Percentiles rank a stretch among this genome's conserved stretches.
Conservation (phyloP, 164 flowering plant genomes). For the Chimonanthus praecox region DNA sequence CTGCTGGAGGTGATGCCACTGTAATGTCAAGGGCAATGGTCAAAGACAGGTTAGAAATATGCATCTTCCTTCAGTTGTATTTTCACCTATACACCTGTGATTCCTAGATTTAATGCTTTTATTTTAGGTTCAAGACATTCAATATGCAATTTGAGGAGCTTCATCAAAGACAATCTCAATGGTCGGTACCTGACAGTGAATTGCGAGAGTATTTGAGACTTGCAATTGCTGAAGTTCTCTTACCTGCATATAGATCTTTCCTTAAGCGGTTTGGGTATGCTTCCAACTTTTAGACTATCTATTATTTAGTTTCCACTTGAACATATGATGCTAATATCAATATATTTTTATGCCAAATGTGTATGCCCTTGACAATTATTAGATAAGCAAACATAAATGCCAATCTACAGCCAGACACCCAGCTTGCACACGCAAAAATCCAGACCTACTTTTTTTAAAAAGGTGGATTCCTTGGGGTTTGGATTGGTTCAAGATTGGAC, state of each 20-base stretch:
- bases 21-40: slow-evolving; percentile 74
- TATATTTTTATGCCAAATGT: too few relatives aligned
- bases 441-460: too few relatives aligned
- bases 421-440: too few relatives aligned
- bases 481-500: too few relatives aligned
- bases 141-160: slow-evolving; percentile 88
- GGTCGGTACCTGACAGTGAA: slow-evolving; percentile 99
- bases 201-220: slow-evolving; percentile 87
- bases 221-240: slow-evolving; percentile 90
- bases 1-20: slow-evolving; percentile 39
- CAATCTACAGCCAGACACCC: too few relatives aligned
- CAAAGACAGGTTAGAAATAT: slow-evolving; percentile 56
- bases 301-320: not conserved
- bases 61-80: not conserved
- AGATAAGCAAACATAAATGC: too few relatives aligned
- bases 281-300: not conserved
- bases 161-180: slow-evolving; percentile 92
- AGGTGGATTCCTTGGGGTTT: too few relatives aligned
- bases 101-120: not conserved
- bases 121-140: slow-evolving; percentile 66
- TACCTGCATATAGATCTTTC: slow-evolving; percentile 95
- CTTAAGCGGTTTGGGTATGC: slow-evolving; percentile 76
- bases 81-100: not conserved
- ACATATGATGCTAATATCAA: not conserved
- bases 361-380: too few relatives aligned